Conservation (phyloP, 192 early-diverging fungal species). For the Diversispora eburnea region DNA sequence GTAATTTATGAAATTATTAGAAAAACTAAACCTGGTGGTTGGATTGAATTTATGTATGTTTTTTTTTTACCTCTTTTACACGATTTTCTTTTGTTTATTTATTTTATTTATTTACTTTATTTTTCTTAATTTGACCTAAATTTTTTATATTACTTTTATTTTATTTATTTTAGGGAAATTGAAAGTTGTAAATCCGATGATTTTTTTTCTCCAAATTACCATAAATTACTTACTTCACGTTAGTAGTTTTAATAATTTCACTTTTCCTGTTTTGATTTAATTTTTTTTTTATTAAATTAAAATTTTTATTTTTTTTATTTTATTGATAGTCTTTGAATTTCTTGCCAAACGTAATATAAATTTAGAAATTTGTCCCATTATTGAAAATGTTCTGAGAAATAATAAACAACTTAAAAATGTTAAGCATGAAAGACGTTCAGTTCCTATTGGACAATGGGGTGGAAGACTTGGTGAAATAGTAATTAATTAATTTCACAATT, state of each 20-base stretch:
- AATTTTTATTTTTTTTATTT: background rate
- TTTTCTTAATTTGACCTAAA: background rate
- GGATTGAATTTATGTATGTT: slow-evolving; percentile 24
- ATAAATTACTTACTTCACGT: background rate
- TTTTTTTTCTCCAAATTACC: background rate
- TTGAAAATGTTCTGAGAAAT: background rate
- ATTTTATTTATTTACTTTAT: background rate
- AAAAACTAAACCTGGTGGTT: slow-evolving; percentile 27
- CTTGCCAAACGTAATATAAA: background rate
- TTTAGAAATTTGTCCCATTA: background rate
- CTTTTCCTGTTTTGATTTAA: no score
- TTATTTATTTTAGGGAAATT: slow-evolving; percentile 4
- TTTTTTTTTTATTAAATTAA: background rate
- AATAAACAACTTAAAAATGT: slow-evolving; percentile 10
- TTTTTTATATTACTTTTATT: background rate
- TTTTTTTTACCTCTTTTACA: background rate
- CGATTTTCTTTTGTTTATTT: no score
- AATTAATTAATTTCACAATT: background rate
- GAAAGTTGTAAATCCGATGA: background rate
- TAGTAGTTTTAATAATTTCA: background rate
- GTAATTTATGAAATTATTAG: slow-evolving; percentile 17
- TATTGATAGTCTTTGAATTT: background rate
- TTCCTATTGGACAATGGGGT: slow-evolving; percentile 13
- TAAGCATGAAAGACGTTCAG: background rate
- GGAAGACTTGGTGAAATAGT: slow-evolving; percentile 19